phyloP scores from a whole-genome alignment of 495 filamentous ascomycete species.

The Baudoinia panamericana region DNA sequence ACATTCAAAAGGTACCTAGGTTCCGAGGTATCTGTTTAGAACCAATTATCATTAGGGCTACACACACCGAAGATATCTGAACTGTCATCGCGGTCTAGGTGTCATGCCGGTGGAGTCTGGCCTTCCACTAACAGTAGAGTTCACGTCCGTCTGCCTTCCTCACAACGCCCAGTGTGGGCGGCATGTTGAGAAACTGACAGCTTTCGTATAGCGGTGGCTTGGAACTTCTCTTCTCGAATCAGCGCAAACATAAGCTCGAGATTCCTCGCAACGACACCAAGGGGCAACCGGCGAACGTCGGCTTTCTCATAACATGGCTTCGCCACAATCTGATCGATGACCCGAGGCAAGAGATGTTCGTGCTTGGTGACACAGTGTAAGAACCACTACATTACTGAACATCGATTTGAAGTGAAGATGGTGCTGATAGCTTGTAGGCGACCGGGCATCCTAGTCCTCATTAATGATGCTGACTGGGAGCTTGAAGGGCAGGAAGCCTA shows the following conservation, averaged over 20 bases:
- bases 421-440: conserved; percentile 41
- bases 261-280: conserved; percentile 49
- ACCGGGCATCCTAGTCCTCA: conserved; percentile 90
- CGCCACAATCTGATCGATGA: conserved; percentile 77
- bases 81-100: too few relatives aligned
- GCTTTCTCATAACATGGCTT: conserved; percentile 67
- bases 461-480: conserved; percentile 98
- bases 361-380: conserved; percentile 78
- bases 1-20: too few relatives aligned
- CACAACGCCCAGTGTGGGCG: neutral
- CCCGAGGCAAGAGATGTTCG: conserved; percentile 74
- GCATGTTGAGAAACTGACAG: conserved; percentile 13
- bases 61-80: too few relatives aligned
- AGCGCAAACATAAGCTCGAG: conserved; percentile 54
- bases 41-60: too few relatives aligned
- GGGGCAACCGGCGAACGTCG: conserved; percentile 51
- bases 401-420: too few relatives aligned
- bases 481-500: conserved; percentile 89
- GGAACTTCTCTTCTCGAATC: conserved; percentile 85
- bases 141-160: conserved; percentile 44
- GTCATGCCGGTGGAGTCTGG: too few relatives aligned
- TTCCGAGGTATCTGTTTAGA: too few relatives aligned
- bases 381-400: too few relatives aligned
- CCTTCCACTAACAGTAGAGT: conserved; percentile 50
- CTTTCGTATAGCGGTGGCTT: conserved; percentile 69